These are phyloP conservation scores for Actinomortierella ambigua DNA, from an alignment of 371 early-diverging fungal genomes.

Conservation along the genomic window DNA sequence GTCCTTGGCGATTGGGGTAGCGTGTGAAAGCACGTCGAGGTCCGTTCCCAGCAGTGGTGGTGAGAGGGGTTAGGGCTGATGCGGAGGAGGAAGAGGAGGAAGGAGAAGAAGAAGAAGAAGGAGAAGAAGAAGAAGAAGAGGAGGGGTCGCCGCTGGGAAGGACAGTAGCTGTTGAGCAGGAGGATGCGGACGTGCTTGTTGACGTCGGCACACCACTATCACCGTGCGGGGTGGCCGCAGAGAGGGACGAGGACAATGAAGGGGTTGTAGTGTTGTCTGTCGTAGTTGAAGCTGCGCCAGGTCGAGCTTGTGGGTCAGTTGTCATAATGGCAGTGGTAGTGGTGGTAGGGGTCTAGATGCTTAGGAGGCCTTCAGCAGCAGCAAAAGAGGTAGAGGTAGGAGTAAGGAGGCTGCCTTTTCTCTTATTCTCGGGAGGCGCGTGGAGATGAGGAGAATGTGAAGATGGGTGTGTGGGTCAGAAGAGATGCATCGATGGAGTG, in stretches of 20 bases:
- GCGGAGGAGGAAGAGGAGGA: background rate
- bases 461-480: too few species aligned
- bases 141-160: slow-evolving; percentile 3
- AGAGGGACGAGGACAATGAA: slow-evolving; percentile 49
- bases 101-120: slow-evolving; percentile 6
- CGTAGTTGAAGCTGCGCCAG: slow-evolving; percentile 63
- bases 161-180: slow-evolving; percentile 5
- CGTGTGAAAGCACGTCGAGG: background rate
- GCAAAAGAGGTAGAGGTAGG: too few species aligned
- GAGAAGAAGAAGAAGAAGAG: slow-evolving; percentile 9
- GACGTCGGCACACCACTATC: background rate
- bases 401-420: too few species aligned
- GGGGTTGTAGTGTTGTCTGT: slow-evolving; percentile 75
- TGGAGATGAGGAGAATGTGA: too few species aligned
- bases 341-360: too few species aligned
- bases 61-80: background rate
- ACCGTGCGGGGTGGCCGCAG: background rate
- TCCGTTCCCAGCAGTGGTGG: too few species aligned
- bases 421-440: too few species aligned
- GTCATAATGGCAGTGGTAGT: background rate
- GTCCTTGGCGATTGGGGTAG: slow-evolving; percentile 8
- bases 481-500: too few species aligned
- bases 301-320: background rate
- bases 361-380: too few species aligned
- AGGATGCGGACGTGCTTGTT: background rate